These are phyloP conservation scores for Hypoxylon fuscum DNA, from an alignment of 495 filamentous ascomycete genomes.

Conservation along the genomic window DNA sequence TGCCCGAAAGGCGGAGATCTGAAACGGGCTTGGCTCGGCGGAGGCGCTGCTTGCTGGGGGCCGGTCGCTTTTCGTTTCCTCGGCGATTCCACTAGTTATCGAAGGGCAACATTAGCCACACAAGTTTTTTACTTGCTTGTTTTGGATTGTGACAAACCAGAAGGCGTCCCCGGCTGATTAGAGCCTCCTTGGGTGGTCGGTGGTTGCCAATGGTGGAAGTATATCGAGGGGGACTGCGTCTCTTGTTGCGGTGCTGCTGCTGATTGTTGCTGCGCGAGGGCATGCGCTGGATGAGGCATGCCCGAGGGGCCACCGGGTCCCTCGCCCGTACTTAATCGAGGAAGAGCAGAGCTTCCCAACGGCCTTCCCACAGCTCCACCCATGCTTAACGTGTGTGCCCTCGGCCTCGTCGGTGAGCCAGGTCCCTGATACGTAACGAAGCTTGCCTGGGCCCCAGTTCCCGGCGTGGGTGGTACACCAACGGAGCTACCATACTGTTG, in stretches of 20 bases:
- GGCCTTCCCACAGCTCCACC: slow-evolving; percentile 45
- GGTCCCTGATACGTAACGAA: slow-evolving; percentile 47
- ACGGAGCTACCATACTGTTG: slow-evolving; percentile 52
- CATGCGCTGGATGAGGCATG: slow-evolving; percentile 43
- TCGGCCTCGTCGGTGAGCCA: slow-evolving; percentile 52
- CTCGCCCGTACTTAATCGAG: slow-evolving; percentile 43
- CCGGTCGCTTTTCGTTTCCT: slow-evolving; percentile 78
- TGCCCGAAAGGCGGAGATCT: slow-evolving; percentile 67
- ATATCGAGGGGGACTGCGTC: slow-evolving; percentile 74
- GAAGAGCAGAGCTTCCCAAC: slow-evolving; percentile 42
- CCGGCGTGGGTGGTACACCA: slow-evolving; percentile 56
- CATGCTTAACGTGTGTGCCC: slow-evolving; percentile 50
- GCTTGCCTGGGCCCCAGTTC: slow-evolving; percentile 47
- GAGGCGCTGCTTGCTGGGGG: slow-evolving; percentile 65
- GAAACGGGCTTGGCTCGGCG: slow-evolving; percentile 63
- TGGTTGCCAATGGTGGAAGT: slow-evolving; percentile 93
- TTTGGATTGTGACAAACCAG: slow-evolving; percentile 71
- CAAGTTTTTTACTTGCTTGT: slow-evolving; percentile 56
- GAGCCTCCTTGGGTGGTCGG: slow-evolving; percentile 68
- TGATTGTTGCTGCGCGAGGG: slow-evolving; percentile 48
- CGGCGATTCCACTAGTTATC: slow-evolving; percentile 67
- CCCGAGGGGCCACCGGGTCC: slow-evolving; percentile 30
- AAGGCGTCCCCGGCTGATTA: slow-evolving; percentile 70
- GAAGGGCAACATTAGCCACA: slow-evolving; percentile 59
- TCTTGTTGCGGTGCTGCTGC: slow-evolving; percentile 57